phyloP scores from a whole-genome alignment of 2,329 filamentous ascomycete species.

The Fusarium sublunatum region DNA sequence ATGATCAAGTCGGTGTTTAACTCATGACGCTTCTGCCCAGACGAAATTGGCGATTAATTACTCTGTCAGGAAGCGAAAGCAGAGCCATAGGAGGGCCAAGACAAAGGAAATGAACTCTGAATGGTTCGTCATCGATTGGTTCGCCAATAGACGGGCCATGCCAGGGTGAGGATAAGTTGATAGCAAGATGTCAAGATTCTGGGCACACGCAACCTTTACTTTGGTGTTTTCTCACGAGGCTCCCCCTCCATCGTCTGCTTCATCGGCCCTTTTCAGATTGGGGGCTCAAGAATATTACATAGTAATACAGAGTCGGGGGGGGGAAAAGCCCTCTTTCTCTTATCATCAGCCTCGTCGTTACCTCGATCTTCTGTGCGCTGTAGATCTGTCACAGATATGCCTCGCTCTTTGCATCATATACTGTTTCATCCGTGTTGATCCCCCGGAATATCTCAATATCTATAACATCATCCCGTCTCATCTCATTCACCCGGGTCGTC shows the following conservation, averaged over 20 bases:
- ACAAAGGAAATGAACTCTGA: constrained; percentile 26
- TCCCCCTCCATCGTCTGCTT: constrained; percentile 6
- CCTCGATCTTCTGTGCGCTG: constrained; percentile 1
- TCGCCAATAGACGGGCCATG: constrained; percentile 14
- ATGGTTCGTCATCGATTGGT: constrained; percentile 20
- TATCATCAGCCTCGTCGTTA: constrained; percentile 7
- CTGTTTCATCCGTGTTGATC: constrained; percentile 37
- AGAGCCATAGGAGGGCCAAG: constrained; percentile 18
- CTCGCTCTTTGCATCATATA: constrained; percentile 33
- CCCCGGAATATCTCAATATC: constrained; percentile 18
- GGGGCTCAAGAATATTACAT: no score
- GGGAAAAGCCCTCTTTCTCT: not conserved
- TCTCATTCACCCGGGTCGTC: constrained; percentile 24
- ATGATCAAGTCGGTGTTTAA: constrained; percentile 1
- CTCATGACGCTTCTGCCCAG: constrained; percentile 27
- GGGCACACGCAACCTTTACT: constrained; percentile 19
- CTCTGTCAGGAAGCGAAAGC: constrained; percentile 22
- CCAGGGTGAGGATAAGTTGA: constrained; percentile 6
- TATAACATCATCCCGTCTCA: constrained; percentile 14
- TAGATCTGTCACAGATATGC: constrained; percentile 34
- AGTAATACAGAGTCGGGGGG: no score
- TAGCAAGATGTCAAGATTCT: constrained; percentile 2
- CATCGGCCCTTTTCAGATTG: constrained; percentile 31
- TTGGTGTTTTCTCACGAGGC: not conserved
- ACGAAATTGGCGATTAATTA: constrained; percentile 27